These are phyloP conservation scores for Diaporthe amygdali DNA, from an alignment of 2,329 filamentous ascomycete species.

Conservation along the genomic window DNA sequence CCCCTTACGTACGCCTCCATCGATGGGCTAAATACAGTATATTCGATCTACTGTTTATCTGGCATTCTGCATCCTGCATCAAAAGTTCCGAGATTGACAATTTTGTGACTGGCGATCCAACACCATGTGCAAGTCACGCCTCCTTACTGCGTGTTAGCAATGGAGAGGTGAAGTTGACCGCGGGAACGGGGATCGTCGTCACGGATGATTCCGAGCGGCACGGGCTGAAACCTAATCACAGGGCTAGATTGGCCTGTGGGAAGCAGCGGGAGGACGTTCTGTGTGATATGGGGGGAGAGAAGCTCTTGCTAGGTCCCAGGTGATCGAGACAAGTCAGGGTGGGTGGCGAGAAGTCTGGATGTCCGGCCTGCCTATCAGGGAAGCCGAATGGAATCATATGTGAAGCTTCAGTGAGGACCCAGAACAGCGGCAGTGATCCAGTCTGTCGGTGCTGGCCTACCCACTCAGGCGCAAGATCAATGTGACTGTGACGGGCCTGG, in stretches of 20 bases:
- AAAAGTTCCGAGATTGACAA: not conserved
- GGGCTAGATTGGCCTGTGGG: not conserved
- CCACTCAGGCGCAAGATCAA: constrained; percentile 10
- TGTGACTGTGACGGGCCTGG: not conserved
- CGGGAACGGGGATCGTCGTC: not conserved
- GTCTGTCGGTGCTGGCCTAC: constrained; percentile 20
- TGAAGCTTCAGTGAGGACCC: constrained; percentile 31
- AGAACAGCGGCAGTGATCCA: constrained; percentile 46
- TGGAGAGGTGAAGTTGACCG: not conserved
- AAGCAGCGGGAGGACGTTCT: not conserved
- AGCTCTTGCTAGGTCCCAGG: not conserved
- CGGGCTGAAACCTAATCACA: constrained; percentile 3
- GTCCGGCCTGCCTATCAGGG: not conserved
- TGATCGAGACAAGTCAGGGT: not conserved
- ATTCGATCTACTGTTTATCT: not conserved
- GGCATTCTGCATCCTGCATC: not conserved
- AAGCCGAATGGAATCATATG: not conserved
- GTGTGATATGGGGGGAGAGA: not conserved
- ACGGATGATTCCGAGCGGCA: constrained; percentile 4
- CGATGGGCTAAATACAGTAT: not conserved
- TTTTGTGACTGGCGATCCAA: not conserved
- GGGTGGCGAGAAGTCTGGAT: not conserved
- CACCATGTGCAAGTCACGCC: not conserved
- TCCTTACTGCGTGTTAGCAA: not conserved
- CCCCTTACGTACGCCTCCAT: not conserved